Conservation (phyloP, 169 alveolate genomes). For the Amoebophrya sp. region DNA sequence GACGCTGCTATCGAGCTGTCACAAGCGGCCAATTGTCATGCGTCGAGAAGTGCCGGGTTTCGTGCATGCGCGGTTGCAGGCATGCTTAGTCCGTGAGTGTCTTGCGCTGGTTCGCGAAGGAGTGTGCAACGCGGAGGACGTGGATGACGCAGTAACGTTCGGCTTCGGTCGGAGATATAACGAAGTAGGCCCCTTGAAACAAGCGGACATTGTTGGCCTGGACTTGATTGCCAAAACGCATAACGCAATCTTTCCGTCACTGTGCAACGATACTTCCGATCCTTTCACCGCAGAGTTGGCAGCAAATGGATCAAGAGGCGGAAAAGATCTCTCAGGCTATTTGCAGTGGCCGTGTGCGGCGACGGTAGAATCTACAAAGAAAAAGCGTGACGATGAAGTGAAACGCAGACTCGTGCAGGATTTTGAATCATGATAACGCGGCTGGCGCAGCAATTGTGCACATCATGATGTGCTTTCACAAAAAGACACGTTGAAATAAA, state of each 20-base stretch:
- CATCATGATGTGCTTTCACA: too few species aligned
- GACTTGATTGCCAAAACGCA: conserved; percentile 22
- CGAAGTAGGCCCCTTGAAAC: conserved; percentile 30
- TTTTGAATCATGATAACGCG: not conserved
- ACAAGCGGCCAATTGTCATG: conserved; percentile 19
- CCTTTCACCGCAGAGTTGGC: not conserved
- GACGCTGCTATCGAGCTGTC: not conserved
- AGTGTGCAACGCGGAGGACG: not conserved
- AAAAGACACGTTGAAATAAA: too few species aligned
- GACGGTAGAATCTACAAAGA: not conserved
- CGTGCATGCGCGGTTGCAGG: conserved; percentile 34
- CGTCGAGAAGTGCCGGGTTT: conserved; percentile 12
- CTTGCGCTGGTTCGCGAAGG: conserved; percentile 22
- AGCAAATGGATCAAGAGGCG: not conserved
- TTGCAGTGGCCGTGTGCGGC: not conserved
- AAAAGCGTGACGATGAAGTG: not conserved
- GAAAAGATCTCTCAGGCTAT: not conserved
- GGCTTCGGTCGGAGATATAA: conserved; percentile 31
- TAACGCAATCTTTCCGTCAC: conserved; percentile 10
- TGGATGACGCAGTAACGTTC: not conserved
- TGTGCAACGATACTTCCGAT: not conserved
- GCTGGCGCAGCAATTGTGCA: not conserved
- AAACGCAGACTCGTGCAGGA: not conserved
- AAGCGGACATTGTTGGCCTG: conserved; percentile 25
- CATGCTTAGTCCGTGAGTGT: conserved; percentile 20